Evolutionary conservation across 768 basidiomycete genomes (phyloP).

Genomic region (Tulasnella sp.): DNA sequence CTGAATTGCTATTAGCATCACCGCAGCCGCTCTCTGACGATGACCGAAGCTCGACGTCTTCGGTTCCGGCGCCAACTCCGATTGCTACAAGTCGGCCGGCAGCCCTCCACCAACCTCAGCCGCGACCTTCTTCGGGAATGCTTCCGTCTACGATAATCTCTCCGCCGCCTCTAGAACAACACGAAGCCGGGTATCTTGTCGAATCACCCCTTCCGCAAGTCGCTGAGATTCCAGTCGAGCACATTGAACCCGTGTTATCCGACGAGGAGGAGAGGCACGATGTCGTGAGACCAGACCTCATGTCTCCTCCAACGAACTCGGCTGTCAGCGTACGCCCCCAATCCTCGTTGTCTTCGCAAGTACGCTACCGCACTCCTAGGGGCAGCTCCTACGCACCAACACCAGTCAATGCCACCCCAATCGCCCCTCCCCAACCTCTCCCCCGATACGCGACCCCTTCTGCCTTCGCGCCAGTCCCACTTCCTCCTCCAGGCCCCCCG

Average conservation of each 20-base stretch:
- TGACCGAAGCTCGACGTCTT: not conserved
- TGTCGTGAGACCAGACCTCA: constrained; percentile 19
- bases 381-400: constrained; percentile 59
- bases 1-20: not conserved
- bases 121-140: constrained; percentile 31
- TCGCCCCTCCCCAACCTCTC: constrained; percentile 68
- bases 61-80: not conserved
- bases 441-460: constrained; percentile 70
- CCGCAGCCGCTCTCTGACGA: not conserved
- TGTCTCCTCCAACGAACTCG: constrained; percentile 26
- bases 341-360: constrained; percentile 70
- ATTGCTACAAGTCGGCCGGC: not conserved
- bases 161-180: constrained; percentile 25
- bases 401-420: constrained; percentile 44
- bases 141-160: constrained; percentile 14
- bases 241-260: constrained; percentile 20
- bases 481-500: constrained; percentile 18
- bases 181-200: not conserved
- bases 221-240: not conserved
- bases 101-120: not conserved
- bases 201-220: not conserved
- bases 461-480: constrained; percentile 47
- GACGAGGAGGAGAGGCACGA: constrained; percentile 32
- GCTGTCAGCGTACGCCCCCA: constrained; percentile 48
- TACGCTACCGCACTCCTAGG: constrained; percentile 72